A percentile compares a stretch with the other conserved stretches of the same genome.
phyloP scores from a whole-genome alignment of 768 basidiomycete species.

The Mycena galopus region DNA sequence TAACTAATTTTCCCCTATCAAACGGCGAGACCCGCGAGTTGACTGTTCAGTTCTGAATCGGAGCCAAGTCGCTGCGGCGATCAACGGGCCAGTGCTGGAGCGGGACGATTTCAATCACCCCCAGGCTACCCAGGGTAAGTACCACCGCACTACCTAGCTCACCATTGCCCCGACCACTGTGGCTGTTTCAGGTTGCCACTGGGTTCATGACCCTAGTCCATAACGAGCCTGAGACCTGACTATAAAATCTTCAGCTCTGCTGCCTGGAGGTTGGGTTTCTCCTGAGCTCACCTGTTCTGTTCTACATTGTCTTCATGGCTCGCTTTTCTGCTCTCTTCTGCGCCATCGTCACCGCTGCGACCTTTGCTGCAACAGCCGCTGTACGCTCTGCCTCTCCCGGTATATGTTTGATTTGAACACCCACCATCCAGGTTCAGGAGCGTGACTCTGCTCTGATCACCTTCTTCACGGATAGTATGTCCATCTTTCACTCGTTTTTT shows the following conservation, averaged over 20 bases:
- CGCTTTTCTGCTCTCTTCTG: too few relatives aligned
- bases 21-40: slow-evolving; percentile 3
- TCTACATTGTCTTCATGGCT: background rate
- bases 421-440: too few relatives aligned
- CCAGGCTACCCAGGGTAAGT: slow-evolving; percentile 11
- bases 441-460: slow-evolving; percentile 14
- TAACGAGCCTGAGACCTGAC: background rate
- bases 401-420: too few relatives aligned
- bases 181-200: slow-evolving; percentile 7
- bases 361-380: background rate
- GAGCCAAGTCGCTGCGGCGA: slow-evolving; percentile 5
- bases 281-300: background rate
- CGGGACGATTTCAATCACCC: slow-evolving; percentile 1
- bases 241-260: slow-evolving; percentile 5
- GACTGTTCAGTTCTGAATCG: slow-evolving; percentile 14
- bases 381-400: too few relatives aligned
- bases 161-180: slow-evolving; percentile 5
- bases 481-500: background rate
- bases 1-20: slow-evolving; percentile 9
- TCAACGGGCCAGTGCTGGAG: slow-evolving; percentile 3
- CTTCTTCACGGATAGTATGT: slow-evolving; percentile 13
- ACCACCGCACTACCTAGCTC: too few relatives aligned
- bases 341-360: too few relatives aligned
- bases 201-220: slow-evolving; percentile 12
- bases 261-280: slow-evolving; percentile 13